These are phyloP conservation scores for Penicillium daleae DNA, from an alignment of 495 filamentous ascomycete species.

Conservation along the genomic window DNA sequence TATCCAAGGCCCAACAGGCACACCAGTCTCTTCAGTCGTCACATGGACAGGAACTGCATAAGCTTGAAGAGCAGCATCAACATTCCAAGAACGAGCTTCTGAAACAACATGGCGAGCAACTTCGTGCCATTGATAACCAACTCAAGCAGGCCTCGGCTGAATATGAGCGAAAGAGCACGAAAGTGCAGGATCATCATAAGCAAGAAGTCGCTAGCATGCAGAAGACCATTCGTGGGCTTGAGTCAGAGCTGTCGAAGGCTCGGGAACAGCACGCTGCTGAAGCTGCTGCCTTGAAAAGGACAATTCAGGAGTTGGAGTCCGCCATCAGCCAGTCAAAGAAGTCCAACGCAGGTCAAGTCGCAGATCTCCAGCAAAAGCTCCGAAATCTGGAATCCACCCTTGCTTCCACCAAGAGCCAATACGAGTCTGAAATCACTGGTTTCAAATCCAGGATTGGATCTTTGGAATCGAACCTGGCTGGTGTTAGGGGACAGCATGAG, in stretches of 20 bases:
- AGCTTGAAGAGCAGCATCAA: slow-evolving; percentile 51
- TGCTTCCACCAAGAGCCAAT: slow-evolving; percentile 53
- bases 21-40: slow-evolving; percentile 72
- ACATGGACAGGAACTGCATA: slow-evolving; percentile 63
- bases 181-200: slow-evolving; percentile 56
- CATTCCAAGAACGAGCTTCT: slow-evolving; percentile 47
- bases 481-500: slow-evolving; percentile 58
- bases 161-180: slow-evolving; percentile 50
- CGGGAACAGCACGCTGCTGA: slow-evolving; percentile 57
- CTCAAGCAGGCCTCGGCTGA: slow-evolving; percentile 54
- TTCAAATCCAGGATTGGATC: slow-evolving; percentile 56
- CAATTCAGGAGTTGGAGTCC: slow-evolving; percentile 57
- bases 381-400: slow-evolving; percentile 57
- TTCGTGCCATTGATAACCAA: slow-evolving; percentile 51
- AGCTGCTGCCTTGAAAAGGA: slow-evolving; percentile 58
- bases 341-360: slow-evolving; percentile 59
- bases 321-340: slow-evolving; percentile 56
- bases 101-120: slow-evolving; percentile 52
- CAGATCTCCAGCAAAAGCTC: slow-evolving; percentile 56
- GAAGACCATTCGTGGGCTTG: slow-evolving; percentile 59
- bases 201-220: slow-evolving; percentile 66
- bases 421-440: slow-evolving; percentile 65
- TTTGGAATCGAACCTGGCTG: slow-evolving; percentile 61
- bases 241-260: slow-evolving; percentile 62
- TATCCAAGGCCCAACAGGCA: slow-evolving; percentile 66